Conservation (phyloP, 345 rosid species). For the Eucalyptus sp. region DNA sequence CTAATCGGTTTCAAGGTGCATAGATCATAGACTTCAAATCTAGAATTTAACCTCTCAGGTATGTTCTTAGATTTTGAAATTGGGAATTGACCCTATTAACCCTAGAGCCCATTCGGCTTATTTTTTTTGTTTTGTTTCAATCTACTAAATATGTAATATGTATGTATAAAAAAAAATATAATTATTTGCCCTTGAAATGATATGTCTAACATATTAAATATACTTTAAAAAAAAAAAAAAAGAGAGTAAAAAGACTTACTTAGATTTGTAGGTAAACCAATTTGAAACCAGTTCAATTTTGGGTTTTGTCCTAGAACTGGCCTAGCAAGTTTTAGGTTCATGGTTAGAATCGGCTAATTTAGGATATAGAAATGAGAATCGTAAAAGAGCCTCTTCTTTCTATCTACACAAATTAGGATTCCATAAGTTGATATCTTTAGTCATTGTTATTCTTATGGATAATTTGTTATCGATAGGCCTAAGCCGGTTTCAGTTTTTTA, state of each 20-base stretch:
- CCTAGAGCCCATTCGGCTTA: fast-evolving
- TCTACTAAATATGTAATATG: not conserved
- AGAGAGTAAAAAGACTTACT: not conserved
- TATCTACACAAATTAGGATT: not conserved
- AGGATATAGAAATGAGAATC: not conserved
- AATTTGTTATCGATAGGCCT: fast-evolving
- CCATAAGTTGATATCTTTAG: fast-evolving
- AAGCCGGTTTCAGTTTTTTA: fast-evolving
- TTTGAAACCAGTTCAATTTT: fast-evolving
- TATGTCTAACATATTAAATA: not conserved
- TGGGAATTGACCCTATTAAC: fast-evolving
- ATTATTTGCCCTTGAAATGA: not conserved
- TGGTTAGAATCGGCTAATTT: fast-evolving
- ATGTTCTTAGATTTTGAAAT: not conserved
- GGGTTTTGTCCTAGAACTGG: fast-evolving
- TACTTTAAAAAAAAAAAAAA: not conserved
- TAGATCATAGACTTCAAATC: not conserved
- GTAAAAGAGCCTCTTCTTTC: fast-evolving
- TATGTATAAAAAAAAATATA: not conserved
- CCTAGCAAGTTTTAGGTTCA: fast-evolving
- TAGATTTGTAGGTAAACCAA: not conserved
- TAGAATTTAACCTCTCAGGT: fast-evolving
- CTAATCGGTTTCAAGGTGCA: fast-evolving
- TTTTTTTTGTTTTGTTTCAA: not conserved
- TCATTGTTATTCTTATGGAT: not conserved